Percentiles rank a stretch among this genome's conserved stretches.
Evolutionary conservation across 2,329 filamentous ascomycete species (phyloP).

Genomic region (Mariannaea elegans): DNA sequence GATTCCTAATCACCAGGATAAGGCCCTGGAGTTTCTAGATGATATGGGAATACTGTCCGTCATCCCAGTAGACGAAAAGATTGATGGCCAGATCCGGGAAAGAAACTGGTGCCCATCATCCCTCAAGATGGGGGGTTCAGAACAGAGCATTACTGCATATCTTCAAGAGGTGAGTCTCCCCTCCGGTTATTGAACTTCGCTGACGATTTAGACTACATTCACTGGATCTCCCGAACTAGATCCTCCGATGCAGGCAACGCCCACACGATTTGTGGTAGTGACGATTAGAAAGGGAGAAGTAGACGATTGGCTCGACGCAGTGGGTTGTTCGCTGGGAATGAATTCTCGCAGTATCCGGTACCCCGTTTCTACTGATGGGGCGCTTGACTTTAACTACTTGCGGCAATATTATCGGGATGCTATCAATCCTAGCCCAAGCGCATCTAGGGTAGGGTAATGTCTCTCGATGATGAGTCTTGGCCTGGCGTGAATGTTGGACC

Average conservation of each 20-base stretch:
- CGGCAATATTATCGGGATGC: slow-evolving; percentile 9
- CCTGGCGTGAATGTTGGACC: slow-evolving; percentile 18
- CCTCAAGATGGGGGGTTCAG: slow-evolving; percentile 4
- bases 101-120: slow-evolving; percentile 18
- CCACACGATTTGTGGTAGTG: slow-evolving; percentile 19
- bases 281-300: slow-evolving; percentile 18
- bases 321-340: slow-evolving; percentile 17
- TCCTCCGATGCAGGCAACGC: slow-evolving; percentile 7
- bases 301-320: slow-evolving; percentile 17
- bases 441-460: slow-evolving; percentile 1
- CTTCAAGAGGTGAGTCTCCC: slow-evolving; percentile 10
- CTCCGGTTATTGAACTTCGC: not conserved
- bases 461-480: not conserved
- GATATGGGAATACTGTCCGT: slow-evolving; percentile 14
- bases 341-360: slow-evolving; percentile 11
- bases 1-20: slow-evolving; percentile 8
- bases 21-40: slow-evolving; percentile 12
- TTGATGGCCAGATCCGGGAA: not conserved
- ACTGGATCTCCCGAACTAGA: slow-evolving; percentile 16
- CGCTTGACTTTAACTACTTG: slow-evolving; percentile 3
- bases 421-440: not conserved
- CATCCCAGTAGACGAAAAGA: slow-evolving; percentile 11
- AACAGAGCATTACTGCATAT: slow-evolving; percentile 19
- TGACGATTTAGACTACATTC: slow-evolving; percentile 13
- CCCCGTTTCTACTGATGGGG: not conserved